Base-by-base conservation (phyloP, 225 moss, liverwort and hornwort genomes). In the Physcomitrellopsis africana region DNA sequence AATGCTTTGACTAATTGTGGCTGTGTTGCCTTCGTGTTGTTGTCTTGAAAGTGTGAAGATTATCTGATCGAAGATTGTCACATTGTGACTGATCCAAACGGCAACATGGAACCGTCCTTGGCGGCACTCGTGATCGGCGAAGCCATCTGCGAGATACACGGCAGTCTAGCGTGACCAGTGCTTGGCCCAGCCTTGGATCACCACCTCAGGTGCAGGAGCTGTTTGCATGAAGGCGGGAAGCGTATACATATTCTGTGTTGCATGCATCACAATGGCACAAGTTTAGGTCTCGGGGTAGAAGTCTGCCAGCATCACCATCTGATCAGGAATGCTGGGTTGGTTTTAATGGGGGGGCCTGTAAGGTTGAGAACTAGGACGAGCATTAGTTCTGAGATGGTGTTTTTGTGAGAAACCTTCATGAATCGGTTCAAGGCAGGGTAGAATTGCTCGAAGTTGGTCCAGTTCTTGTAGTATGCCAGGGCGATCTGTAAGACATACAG, bases 381-480 rank as follows among this genome's bases (percentile, higher is more conserved):
- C 55, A 24, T 53, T 45, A 12, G 59, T 15, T 9, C 1, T 18
- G 24, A 0, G 5, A 42, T 10, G 16, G 8, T 37, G 1, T 51
- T 49, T 16, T 15, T 51, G 19, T 2, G 18, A 24, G 42, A 47
- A 66, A 81, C 84, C 84, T 81, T 84, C 84, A 87, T 79, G 70
- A 84, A 84, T 57, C 16, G 61, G 23, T 84, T 76, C 18, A 87
- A 57, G 58, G 84, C 84, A 37, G 81, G 74, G 29, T 74, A 79
- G 53, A 84, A 84, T 46, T 84, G 87, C 73, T 87, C 84, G 57
- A 87, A 81, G 43, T 81, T 87, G 48, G 81, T 84, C 84, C 81
- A 84, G 41, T 87, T 87, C 73, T 81, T 87, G 73, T 81, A 84
- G 63, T 84, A 63, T 22, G 84, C 87, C 11, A 87, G 70, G 37